Evolutionary conservation across 2,329 filamentous ascomycete species (phyloP), one percentile per base, ranked within the genome.

Genomic region (Pseudocercospora macadamiae): DNA sequence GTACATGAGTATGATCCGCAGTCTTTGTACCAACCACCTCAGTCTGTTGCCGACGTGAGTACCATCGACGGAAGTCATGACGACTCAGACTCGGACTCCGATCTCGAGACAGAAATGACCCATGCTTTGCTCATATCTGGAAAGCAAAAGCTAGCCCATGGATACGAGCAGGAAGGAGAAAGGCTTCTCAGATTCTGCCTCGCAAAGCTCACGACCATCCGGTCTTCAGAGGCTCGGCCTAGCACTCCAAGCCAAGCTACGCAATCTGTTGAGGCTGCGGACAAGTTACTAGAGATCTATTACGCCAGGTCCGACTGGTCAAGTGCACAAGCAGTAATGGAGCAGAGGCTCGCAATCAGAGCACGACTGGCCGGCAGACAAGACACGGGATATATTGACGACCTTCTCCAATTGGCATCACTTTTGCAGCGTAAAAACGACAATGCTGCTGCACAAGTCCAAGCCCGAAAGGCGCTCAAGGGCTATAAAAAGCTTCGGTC

Each of bases 71-170:
- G 37, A 26, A 51, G 25, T 25, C 30, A 34, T 12, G 47, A 28
- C 21, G 25, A 44, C 18, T 42, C 47, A 9, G 54, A 51, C n/a
- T 39, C 23, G 7, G 54, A 57, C n/a, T 9, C 16, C 21, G 44
- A 48, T 6, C 34, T 57, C n/a, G 47, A 51, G 7, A 16, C 8
- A 5, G 54, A 30, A 19, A 51, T 57, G 18, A 51, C 45, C 5
- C 14, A 25, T 8, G 19, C 21, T 6, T 26, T 57, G 4, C 23
- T 51, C 14, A 34, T 42, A 9, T 32, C 39, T 19, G 54, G 45
- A 12, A 51, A 51, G 45, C 45, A 51, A 14, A 51, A 57, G 25
- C 45, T 51, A 5, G 54, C 32, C 3, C 18, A 19, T 18, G 23
- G 45, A 2, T 23, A 57, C 18, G 18, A 42, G 4, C 28, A 44